Base-by-base conservation (phyloP, 208 protist species). In the Trypanosoma avium region DNA sequence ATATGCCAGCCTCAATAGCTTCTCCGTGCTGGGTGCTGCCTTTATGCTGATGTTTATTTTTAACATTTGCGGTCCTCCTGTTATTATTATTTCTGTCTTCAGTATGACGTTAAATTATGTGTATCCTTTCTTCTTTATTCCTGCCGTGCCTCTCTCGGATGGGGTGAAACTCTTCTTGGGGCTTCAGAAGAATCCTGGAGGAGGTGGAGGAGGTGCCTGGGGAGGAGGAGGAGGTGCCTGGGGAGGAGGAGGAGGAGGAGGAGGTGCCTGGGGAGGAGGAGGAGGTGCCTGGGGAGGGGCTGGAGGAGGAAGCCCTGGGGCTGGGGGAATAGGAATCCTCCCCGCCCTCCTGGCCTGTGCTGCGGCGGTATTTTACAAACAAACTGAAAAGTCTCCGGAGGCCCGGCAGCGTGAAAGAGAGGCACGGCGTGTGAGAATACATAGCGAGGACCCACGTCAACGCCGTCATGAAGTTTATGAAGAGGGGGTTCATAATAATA, bases 81-180 rank as follows among this genome's bases (percentile, higher is more conserved):
- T 66, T 12, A 38, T 66, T 15, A 15, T 42, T 35, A 24, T 66
- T 46, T 21, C 60, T 36, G 50, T 66, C 13, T 21, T 36, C 7
- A 40, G 19, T 21, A 58, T 57, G 21, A 38, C 49, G 27, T 19
- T 66, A 29, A 57, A 32, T 26, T 66, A 66, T 29, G 45, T 66
- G 22, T 66, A 66, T 38, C 60, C 60, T 0, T 66, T 66, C 30
- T 66, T 66, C 46, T 66, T 66, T 29, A 38, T 66, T 21, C 47
- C 47, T 22, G 60, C 54, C 19, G 33, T 33, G 46, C 60, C 60
- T 6, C n/a, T 66, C 9, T 42, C 60, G 19, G 49, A 17, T 13
- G 26, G 3, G 1, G 27, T 5, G 2, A 50, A 40, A 15, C 60
- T 30, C 10, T 66, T 66, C n/a, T 57, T 66, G 4, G 47, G 47